phyloP scores from a whole-genome alignment of 2,329 filamentous ascomycete species.

The Fusarium xylarioides region DNA sequence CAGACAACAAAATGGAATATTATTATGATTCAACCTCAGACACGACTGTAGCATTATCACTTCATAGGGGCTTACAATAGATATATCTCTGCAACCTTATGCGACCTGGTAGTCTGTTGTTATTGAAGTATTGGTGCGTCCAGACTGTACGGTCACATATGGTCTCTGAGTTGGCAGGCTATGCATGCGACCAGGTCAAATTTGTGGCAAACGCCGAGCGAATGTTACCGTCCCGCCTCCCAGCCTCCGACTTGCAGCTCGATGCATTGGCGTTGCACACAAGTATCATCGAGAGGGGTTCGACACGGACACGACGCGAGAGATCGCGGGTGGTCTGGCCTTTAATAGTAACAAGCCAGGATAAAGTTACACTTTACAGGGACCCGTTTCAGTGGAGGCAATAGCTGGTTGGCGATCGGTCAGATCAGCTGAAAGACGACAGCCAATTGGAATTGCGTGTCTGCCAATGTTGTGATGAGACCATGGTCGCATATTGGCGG shows the following conservation, averaged over 20 bases:
- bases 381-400: slow-evolving; percentile 3
- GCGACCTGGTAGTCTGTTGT: neutral
- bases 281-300: slow-evolving; percentile 21
- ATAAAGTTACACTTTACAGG: slow-evolving; percentile 8
- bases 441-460: slow-evolving; percentile 11
- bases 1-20: neutral
- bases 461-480: slow-evolving; percentile 20
- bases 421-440: slow-evolving; percentile 19
- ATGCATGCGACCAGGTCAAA: slow-evolving; percentile 11
- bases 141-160: neutral
- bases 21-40: slow-evolving; percentile 19
- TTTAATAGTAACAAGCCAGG: slow-evolving; percentile 33
- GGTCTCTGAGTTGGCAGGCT: slow-evolving; percentile 19
- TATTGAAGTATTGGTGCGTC: neutral
- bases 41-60: slow-evolving; percentile 30
- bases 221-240: slow-evolving; percentile 8
- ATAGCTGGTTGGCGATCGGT: slow-evolving; percentile 17
- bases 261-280: slow-evolving; percentile 22
- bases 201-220: neutral
- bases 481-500: slow-evolving; percentile 33
- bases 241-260: slow-evolving; percentile 31
- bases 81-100: slow-evolving; percentile 8
- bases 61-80: slow-evolving; percentile 21
- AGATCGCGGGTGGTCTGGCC: slow-evolving; percentile 38
- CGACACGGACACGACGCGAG: slow-evolving; percentile 39